These are phyloP conservation scores for Colletotrichum tropicicola DNA, from an alignment of 2,329 filamentous ascomycete species.

Conservation along the genomic window DNA sequence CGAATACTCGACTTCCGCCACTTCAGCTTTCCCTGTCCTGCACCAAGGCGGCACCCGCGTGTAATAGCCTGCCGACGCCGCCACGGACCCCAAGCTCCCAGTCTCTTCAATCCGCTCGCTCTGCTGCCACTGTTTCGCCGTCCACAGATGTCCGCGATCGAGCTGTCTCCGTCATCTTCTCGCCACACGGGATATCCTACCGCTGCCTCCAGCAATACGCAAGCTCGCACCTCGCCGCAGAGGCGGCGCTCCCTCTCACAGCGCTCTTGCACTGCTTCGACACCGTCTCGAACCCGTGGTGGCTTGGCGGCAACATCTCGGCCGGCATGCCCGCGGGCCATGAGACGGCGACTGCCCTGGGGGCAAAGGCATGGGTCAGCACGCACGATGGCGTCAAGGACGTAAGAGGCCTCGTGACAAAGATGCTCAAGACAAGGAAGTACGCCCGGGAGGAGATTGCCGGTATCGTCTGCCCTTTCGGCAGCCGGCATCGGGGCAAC, in stretches of 20 bases:
- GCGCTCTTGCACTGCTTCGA: constrained; percentile 73
- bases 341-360: constrained; percentile 62
- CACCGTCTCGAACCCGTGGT: constrained; percentile 66
- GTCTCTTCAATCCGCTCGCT: constrained; percentile 45
- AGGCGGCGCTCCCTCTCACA: constrained; percentile 68
- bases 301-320: constrained; percentile 67
- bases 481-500: constrained; percentile 1
- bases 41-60: constrained; percentile 17
- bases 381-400: constrained; percentile 70
- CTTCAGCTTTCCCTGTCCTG: constrained; percentile 15
- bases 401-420: constrained; percentile 59
- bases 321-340: constrained; percentile 65
- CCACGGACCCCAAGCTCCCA: constrained; percentile 42
- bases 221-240: constrained; percentile 62
- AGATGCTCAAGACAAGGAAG: constrained; percentile 55
- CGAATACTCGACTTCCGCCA: constrained; percentile 3
- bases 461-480: constrained; percentile 37
- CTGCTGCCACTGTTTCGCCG: constrained; percentile 40
- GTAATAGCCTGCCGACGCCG: constrained; percentile 44
- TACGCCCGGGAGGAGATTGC: constrained; percentile 57
- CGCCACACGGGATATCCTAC: constrained; percentile 69
- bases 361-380: constrained; percentile 67
- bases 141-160: constrained; percentile 44
- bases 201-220: constrained; percentile 63
- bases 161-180: constrained; percentile 70